Base-by-base conservation (phyloP, 352 stramenopile species). In the Pythium insidiosum region DNA sequence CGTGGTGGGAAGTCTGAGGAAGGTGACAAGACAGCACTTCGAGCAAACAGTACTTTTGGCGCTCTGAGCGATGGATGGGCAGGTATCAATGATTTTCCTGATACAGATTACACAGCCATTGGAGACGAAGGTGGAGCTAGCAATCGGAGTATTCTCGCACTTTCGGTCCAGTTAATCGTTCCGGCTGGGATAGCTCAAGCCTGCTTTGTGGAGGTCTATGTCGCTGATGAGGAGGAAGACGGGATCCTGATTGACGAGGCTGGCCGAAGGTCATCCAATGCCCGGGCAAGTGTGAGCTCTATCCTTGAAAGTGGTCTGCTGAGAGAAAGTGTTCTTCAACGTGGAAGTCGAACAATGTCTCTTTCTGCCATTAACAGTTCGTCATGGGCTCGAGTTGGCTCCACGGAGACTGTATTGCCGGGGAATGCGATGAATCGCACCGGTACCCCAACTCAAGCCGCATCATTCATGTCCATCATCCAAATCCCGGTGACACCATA, bases 121-220 rank as follows among this genome's bases (percentile, higher is more conserved):
- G 73, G 69, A 3, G 61, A 64, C 3, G 72, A 81, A 4, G 84
- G 63, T 21, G 63, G 70, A 15, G 63, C 84, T 38, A 66, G 72
- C 0, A 66, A 55, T 13, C 74, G 89, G 28, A 86, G 88, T 36
- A 61, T 89, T n/a, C 52, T 92, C n/a, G 78, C 79, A 19, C 50
- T 92, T 12, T 82, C 76, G 13, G 41, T 86, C 4, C 79, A 89
- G 51, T 61, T 91, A 19, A 47, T 75, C 3, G 85, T 71, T 1
- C 68, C 73, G 2, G 61, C 82, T 30, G 52, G 73, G 31, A 64
- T 87, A 13, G 63, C 68, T 13, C 66, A 91, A 19, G 70, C 76
- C 13, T 92, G 79, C 58, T 91, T 77, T 31, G 52, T 88, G 29
- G 79, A 91, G 57, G 53, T 91, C 7, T 88, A 83, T 26, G 66